Evolutionary conservation across 2,329 filamentous ascomycete species (phyloP).

Genomic region (Blastomyces parvus): DNA sequence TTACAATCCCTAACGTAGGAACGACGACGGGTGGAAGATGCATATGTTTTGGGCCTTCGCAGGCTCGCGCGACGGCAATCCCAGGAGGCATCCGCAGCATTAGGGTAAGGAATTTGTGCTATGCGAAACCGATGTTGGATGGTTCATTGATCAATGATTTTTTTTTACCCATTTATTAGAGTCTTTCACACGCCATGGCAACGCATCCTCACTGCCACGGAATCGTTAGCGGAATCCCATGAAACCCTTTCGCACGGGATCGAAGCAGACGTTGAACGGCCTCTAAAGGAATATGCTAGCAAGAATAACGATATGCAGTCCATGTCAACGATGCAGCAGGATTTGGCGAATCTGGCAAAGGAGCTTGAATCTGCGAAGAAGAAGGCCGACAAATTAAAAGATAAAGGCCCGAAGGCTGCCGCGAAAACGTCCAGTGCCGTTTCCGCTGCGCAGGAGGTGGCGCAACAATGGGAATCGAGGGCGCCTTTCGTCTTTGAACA

Average conservation of each 20-base stretch:
- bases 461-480: constrained; percentile 82
- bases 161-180: constrained; percentile 39
- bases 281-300: constrained; percentile 64
- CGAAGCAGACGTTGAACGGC: constrained; percentile 77
- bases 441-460: constrained; percentile 65
- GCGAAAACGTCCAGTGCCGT: constrained; percentile 68
- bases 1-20: constrained; percentile 50
- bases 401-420: constrained; percentile 62
- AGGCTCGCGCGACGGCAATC: constrained; percentile 68
- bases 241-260: constrained; percentile 69
- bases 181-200: constrained; percentile 88
- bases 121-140: constrained; percentile 17
- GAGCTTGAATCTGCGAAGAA: constrained; percentile 78
- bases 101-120: constrained; percentile 58
- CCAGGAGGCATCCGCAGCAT: constrained; percentile 65
- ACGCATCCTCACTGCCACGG: constrained; percentile 69
- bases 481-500: constrained; percentile 92
- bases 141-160: not conserved
- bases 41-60: constrained; percentile 71
- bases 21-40: constrained; percentile 81
- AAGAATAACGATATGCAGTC: constrained; percentile 67
- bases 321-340: constrained; percentile 71
- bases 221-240: constrained; percentile 74
- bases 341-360: constrained; percentile 68
- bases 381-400: constrained; percentile 72